A percentile compares a stretch with the other conserved stretches of the same genome.
Conservation (phyloP, 2,329 filamentous ascomycete species). For the Byssothecium circinans region DNA sequence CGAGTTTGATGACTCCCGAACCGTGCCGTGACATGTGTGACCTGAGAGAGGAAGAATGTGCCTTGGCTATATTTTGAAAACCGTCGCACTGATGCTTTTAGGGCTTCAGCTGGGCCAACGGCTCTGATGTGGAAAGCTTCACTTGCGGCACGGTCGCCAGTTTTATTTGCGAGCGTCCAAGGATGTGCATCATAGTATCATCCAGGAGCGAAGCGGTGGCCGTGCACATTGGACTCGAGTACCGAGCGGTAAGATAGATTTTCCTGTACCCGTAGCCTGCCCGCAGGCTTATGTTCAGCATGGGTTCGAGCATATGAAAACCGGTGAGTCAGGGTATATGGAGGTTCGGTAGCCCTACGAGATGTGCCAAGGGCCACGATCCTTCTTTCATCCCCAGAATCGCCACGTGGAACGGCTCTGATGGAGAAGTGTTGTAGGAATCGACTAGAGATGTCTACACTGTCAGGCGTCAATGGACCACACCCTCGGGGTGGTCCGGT, state of each 20-base stretch:
- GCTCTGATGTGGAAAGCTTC: neutral
- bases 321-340: neutral
- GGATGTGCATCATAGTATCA: neutral
- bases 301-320: neutral
- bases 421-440: neutral
- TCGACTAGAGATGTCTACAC: neutral
- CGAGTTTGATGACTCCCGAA: neutral
- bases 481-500: neutral
- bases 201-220: neutral
- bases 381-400: neutral
- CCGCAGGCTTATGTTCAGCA: neutral
- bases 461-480: neutral
- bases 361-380: neutral
- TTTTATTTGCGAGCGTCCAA: neutral
- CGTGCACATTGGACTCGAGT: neutral
- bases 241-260: neutral
- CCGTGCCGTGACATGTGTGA: neutral
- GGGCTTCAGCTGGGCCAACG: neutral
- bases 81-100: neutral
- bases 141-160: slow-evolving; percentile 1
- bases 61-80: neutral
- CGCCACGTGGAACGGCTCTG: neutral
- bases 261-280: neutral
- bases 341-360: neutral
- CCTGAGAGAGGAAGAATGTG: neutral